Base-by-base conservation (phyloP, 768 basidiomycete species). In the Sarcodon sp. region DNA sequence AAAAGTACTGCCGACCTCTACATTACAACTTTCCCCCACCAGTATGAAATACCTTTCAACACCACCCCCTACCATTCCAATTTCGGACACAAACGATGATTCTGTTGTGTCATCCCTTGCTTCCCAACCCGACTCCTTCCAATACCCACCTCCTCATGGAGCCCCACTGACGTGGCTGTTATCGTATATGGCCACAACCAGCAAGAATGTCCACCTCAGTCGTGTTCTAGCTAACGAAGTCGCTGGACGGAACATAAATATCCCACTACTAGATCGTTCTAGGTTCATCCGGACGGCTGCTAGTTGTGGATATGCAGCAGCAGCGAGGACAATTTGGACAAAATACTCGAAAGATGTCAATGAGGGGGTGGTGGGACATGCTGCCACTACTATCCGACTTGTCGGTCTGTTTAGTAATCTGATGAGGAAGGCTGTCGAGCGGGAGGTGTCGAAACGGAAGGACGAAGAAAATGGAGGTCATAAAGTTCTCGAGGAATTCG, bases 301-400 rank as follows among this genome's bases (percentile, higher is more conserved):
- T 1, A 54, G 59, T 21, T 58, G 62, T 18, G 78, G 80, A 7
- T 71, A 76, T 43, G 69, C 70, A 4, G 58, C 52, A 5, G 58
- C 69, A 12, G 74, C 80, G 16, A 68, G 79, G 15, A 54, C 57
- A 7, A 67, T 86, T 13, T 86, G 80, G 78, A 72, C 75, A 53
- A 67, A 69, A 51, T 79, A 74, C 56, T 61, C 73, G 1, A 55
- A 51, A 45, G 70, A 73, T 44, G 49, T 50, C 8, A 65, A 55
- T 15, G 54, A 57, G 12, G 46, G 65, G 2, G 68, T 84, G 31
- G 60, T 66, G 8, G 72, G 69, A 13, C 66, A 72, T 52, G 64
- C 73, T 16, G 60, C 59, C 1, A 57, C 71, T 53, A 63, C 76
- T 61, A 47, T 76, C 15, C 69, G 71, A n/a, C 66, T 80, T 66